These are phyloP conservation scores for Sedum album DNA, from an alignment of 164 flowering plant genomes.

Conservation along the genomic window DNA sequence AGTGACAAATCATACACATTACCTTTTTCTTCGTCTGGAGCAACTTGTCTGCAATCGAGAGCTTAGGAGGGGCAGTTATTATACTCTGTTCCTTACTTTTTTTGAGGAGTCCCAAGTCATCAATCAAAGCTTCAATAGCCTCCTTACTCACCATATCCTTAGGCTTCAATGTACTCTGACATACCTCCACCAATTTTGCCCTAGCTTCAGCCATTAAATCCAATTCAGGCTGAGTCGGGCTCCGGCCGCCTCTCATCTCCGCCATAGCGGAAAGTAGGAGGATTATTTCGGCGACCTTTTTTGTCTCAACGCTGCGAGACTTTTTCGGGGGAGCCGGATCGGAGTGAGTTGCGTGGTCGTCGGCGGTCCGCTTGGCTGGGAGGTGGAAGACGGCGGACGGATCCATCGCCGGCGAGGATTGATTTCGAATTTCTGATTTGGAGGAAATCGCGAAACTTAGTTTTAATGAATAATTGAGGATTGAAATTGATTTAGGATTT, in stretches of 20 bases:
- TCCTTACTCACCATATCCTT: slow-evolving; percentile 57
- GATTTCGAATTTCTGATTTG: neutral
- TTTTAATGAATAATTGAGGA: neutral
- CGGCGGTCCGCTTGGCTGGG: neutral
- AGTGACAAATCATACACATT: neutral
- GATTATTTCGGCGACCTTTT: slow-evolving; percentile 65
- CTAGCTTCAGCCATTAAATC: slow-evolving; percentile 66
- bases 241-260: slow-evolving; percentile 53
- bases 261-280: slow-evolving; percentile 63
- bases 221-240: slow-evolving; percentile 47
- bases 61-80: slow-evolving; percentile 46
- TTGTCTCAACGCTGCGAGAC: slow-evolving; percentile 28
- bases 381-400: neutral
- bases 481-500: too few relatives aligned
- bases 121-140: slow-evolving; percentile 45
- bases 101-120: slow-evolving; percentile 61
- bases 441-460: neutral
- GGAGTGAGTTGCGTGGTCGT: neutral
- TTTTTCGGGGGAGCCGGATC: slow-evolving; percentile 20
- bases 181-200: slow-evolving; percentile 44
- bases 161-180: slow-evolving; percentile 43
- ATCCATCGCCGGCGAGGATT: neutral
- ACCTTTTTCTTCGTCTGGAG: slow-evolving; percentile 56
- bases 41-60: slow-evolving; percentile 62
- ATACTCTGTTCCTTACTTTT: slow-evolving; percentile 45